Percentiles rank a stretch among this genome's conserved stretches.
Conservation (phyloP, 179 eudicot species). For the Vitellaria paradoxa region DNA sequence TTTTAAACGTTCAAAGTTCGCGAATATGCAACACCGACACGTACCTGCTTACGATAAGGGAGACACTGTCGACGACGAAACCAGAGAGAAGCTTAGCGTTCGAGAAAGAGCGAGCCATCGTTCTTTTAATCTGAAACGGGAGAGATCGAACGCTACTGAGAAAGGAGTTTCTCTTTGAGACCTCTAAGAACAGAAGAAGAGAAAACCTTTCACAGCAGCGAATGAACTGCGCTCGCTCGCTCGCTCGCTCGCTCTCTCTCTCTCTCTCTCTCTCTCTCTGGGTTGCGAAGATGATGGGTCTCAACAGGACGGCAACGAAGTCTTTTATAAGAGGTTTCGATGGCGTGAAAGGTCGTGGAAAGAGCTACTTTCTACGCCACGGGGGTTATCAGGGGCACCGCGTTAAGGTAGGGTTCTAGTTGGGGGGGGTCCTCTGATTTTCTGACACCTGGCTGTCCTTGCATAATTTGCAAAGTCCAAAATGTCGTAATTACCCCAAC, state of each 20-base stretch:
- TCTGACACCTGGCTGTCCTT: neutral
- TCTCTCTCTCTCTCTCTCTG: neutral
- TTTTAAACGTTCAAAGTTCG: no score
- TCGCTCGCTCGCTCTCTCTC: neutral
- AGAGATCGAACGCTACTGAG: constrained; percentile 17
- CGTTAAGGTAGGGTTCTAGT: constrained; percentile 6
- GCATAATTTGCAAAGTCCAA: neutral
- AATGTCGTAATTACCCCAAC: neutral
- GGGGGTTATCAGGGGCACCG: neutral
- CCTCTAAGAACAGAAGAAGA: neutral
- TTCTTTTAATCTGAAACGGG: neutral
- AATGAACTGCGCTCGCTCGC: neutral
- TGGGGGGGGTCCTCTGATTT: neutral
- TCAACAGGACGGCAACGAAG: neutral
- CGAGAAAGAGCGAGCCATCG: constrained; percentile 49
- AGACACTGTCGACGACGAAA: constrained; percentile 42
- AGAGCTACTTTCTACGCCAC: neutral
- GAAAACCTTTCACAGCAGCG: constrained; percentile 22
- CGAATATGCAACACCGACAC: neutral
- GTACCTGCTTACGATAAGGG: constrained; percentile 36
- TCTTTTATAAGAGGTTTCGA: constrained; percentile 16
- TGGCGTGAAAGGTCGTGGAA: neutral
- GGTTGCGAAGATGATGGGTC: neutral
- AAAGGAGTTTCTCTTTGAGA: constrained; percentile 2
- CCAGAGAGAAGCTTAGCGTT: constrained; percentile 55